Percentiles rank a stretch among this genome's conserved stretches.
Conservation (phyloP, 164 flowering plant genomes). For the Magnolia changhungtana region DNA sequence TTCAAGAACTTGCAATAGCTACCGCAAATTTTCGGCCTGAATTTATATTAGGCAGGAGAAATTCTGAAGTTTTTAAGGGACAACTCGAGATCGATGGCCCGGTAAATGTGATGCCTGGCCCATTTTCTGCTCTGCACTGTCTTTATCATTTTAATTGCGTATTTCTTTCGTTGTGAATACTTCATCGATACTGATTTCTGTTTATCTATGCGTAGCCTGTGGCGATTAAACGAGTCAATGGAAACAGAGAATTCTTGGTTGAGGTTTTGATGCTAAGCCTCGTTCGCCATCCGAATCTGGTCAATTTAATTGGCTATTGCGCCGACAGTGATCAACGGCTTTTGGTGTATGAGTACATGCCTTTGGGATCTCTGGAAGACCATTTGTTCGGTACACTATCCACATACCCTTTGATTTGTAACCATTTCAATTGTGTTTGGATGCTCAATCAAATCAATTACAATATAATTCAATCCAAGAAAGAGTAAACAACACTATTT, state of each 20-base stretch:
- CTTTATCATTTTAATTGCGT: neutral
- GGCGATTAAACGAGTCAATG: slow-evolving; percentile 82
- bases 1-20: slow-evolving; percentile 62
- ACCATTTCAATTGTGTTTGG: neutral
- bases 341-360: slow-evolving; percentile 77
- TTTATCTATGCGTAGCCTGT: slow-evolving; percentile 40
- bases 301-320: slow-evolving; percentile 76
- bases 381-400: slow-evolving; percentile 70
- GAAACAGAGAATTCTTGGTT: slow-evolving; percentile 74
- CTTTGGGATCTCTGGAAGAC: slow-evolving; percentile 73
- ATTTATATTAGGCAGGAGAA: slow-evolving; percentile 67
- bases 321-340: slow-evolving; percentile 75
- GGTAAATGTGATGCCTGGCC: neutral
- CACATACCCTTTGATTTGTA: neutral
- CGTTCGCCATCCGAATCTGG: slow-evolving; percentile 65
- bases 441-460: neutral
- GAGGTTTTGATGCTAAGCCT: slow-evolving; percentile 79
- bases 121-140: neutral
- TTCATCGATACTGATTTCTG: neutral
- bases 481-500: neutral
- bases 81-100: slow-evolving; percentile 29
- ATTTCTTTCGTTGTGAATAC: neutral
- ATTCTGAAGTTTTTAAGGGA: slow-evolving; percentile 67
- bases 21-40: slow-evolving; percentile 68
- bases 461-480: no score